Conservation (phyloP, 2,329 filamentous ascomycete genomes). For the Biscogniauxia marginata region DNA sequence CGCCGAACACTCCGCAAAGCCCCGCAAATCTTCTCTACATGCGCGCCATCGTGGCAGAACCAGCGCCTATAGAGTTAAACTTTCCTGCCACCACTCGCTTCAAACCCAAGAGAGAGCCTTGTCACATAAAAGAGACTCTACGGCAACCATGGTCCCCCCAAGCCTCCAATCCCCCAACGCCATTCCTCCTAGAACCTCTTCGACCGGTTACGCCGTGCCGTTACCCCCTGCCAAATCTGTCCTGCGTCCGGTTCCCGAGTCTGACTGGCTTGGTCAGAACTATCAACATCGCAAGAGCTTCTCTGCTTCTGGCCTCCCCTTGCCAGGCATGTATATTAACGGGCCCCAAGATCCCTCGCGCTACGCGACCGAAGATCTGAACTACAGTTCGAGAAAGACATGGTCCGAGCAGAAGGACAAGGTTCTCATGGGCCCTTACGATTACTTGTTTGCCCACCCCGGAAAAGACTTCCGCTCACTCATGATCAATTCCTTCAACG, state of each 20-base stretch:
- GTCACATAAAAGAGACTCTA: neutral
- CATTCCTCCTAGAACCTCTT: conserved; percentile 74
- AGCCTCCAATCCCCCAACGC: conserved; percentile 56
- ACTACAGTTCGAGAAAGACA: conserved; percentile 48
- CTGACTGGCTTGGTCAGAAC: conserved; percentile 56
- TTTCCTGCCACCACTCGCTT: neutral
- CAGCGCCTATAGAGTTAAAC: neutral
- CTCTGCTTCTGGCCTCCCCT: conserved; percentile 19
- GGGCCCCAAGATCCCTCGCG: conserved; percentile 49
- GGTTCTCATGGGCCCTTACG: conserved; percentile 74
- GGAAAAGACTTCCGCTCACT: conserved; percentile 83
- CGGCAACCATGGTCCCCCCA: conserved; percentile 3
- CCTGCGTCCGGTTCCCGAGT: conserved; percentile 57
- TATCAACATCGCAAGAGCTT: conserved; percentile 31
- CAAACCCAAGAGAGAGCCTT: neutral
- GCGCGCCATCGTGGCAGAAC: neutral
- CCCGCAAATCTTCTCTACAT: no score
- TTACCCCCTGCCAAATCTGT: conserved; percentile 38
- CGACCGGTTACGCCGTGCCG: conserved; percentile 48
- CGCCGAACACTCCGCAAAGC: no score
- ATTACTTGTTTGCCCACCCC: conserved; percentile 75
- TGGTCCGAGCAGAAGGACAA: conserved; percentile 77
- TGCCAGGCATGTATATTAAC: conserved; percentile 38
- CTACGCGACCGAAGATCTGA: conserved; percentile 55
- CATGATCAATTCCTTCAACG: conserved; percentile 78